A percentile compares a stretch with the other conserved stretches of the same genome.
Conservation (phyloP, 805 yeast species). For the Ascoidea tarda region DNA sequence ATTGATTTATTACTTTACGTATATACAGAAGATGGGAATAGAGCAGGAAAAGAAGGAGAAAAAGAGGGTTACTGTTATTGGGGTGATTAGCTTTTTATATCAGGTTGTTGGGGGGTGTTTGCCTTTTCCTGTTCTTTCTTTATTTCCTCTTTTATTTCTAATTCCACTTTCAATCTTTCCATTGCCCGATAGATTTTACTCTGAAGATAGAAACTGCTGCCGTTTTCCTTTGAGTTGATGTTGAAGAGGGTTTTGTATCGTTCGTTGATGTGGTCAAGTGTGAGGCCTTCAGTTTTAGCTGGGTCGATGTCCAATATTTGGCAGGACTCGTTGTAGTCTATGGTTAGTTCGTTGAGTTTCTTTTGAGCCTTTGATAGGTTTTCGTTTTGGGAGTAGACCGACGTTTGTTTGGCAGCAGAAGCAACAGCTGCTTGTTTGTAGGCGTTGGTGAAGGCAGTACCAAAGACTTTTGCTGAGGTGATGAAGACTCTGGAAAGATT, state of each 20-base stretch:
- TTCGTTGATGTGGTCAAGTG: conserved; percentile 43
- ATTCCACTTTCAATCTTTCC: conserved; percentile 75
- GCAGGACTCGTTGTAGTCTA: conserved; percentile 79
- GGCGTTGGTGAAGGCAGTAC: conserved; percentile 93
- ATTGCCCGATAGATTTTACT: conserved; percentile 89
- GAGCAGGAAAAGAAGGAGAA: neutral
- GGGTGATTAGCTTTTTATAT: too few relatives aligned
- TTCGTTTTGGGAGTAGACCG: conserved; percentile 30
- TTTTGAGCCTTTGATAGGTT: conserved; percentile 21
- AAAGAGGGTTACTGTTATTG: neutral
- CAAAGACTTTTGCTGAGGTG: conserved; percentile 93
- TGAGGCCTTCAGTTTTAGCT: conserved; percentile 31
- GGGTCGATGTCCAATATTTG: conserved; percentile 76
- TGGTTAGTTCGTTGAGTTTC: conserved; percentile 56
- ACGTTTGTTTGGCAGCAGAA: conserved; percentile 58
- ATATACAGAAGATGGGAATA: too few relatives aligned
- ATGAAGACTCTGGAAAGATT: conserved; percentile 54
- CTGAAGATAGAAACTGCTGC: conserved; percentile 91
- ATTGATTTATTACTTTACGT: too few relatives aligned
- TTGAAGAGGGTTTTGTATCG: conserved; percentile 76
- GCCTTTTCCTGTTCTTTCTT: conserved; percentile 15
- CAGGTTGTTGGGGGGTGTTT: neutral
- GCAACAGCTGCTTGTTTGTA: conserved; percentile 94
- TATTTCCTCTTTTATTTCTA: conserved; percentile 39
- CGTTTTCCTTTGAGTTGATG: conserved; percentile 84